Percentiles rank a stretch among this genome's conserved stretches.
phyloP scores from a whole-genome alignment of 805 yeast species.

The Wickerhamiella galacta region DNA sequence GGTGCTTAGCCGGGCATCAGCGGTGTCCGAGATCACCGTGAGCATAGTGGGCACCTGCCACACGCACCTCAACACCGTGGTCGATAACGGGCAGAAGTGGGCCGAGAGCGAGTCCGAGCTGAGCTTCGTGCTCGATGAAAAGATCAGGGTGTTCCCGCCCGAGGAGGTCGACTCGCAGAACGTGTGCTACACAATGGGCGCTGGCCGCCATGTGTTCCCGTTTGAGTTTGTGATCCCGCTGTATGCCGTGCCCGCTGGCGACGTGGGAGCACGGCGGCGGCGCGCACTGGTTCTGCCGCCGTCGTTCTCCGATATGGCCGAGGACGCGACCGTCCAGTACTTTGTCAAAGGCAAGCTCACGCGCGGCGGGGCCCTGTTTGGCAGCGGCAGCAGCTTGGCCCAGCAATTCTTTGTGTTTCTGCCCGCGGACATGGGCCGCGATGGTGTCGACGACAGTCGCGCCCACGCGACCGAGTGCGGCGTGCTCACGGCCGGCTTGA shows the following conservation, averaged over 20 bases:
- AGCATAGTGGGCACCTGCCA: constrained; percentile 55
- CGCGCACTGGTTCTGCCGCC: constrained; percentile 19
- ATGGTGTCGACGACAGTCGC: constrained; percentile 4
- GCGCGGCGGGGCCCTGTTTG: not conserved
- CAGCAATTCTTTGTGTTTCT: constrained; percentile 36
- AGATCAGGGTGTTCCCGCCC: constrained; percentile 22
- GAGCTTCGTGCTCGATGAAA: constrained; percentile 18
- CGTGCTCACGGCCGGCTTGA: constrained; percentile 2
- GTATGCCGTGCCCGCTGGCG: constrained; percentile 8
- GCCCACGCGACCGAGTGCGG: constrained; percentile 2
- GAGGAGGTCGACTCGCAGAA: constrained; percentile 8
- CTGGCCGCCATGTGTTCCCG: constrained; percentile 22
- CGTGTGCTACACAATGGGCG: constrained; percentile 19
- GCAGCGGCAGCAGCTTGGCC: not conserved
- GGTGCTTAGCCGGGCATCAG: not conserved
- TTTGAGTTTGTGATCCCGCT: constrained; percentile 22
- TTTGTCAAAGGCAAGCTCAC: constrained; percentile 31
- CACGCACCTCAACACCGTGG: constrained; percentile 27
- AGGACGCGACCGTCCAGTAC: constrained; percentile 26
- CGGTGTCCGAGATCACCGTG: constrained; percentile 28
- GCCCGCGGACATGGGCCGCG: constrained; percentile 23
- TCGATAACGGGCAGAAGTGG: constrained; percentile 13
- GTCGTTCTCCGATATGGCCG: constrained; percentile 18
- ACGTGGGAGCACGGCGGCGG: constrained; percentile 6
- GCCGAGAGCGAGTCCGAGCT: constrained; percentile 12